Evolutionary conservation across 2,329 filamentous ascomycete species (phyloP).

Genomic region (Diaporthe ilicicola): DNA sequence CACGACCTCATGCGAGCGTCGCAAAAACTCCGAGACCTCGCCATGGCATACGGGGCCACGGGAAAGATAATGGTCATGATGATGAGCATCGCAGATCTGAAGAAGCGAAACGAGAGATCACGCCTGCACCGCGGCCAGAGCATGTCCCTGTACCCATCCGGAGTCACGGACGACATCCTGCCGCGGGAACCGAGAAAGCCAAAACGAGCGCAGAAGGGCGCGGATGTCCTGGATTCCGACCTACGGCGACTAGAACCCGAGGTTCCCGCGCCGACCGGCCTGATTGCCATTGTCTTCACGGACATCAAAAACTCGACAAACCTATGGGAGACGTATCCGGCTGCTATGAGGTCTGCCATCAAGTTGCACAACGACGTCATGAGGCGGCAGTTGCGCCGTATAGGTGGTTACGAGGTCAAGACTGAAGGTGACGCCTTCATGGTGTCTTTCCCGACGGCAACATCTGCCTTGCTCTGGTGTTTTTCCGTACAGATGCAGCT

Average conservation of each 20-base stretch:
- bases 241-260: constrained; percentile 88
- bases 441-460: constrained; percentile 97
- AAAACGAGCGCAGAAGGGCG: constrained; percentile 50
- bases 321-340: constrained; percentile 94
- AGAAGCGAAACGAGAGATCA: constrained; percentile 80
- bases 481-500: constrained; percentile 92
- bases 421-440: constrained; percentile 99
- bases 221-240: constrained; percentile 80
- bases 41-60: constrained; percentile 92
- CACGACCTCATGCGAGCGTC: constrained; percentile 93
- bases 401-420: constrained; percentile 98
- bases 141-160: constrained; percentile 83
- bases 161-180: constrained; percentile 74
- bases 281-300: constrained; percentile 94
- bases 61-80: constrained; percentile 99
- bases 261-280: constrained; percentile 89
- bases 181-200: constrained; percentile 71
- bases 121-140: constrained; percentile 79
- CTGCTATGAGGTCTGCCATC: constrained; percentile 95
- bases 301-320: constrained; percentile 99
- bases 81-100: constrained; percentile 89
- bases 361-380: constrained; percentile 98
- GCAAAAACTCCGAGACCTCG: constrained; percentile 92
- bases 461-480: constrained; percentile 92
- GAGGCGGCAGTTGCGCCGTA: constrained; percentile 89